These are phyloP conservation scores for Suillus decipiens DNA, from an alignment of 768 basidiomycete genomes.

Conservation along the genomic window DNA sequence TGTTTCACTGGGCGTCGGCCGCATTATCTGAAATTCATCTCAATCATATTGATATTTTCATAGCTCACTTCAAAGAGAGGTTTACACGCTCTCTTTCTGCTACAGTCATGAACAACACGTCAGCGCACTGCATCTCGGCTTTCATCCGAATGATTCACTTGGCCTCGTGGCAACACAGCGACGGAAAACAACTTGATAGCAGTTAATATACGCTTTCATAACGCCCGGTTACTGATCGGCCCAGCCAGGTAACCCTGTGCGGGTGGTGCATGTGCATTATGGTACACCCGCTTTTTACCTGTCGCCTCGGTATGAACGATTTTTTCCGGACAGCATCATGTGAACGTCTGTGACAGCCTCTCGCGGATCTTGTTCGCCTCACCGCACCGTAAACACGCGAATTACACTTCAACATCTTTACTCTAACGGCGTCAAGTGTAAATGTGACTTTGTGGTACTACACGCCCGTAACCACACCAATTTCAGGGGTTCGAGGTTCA, in stretches of 20 bases:
- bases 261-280: background rate
- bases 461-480: background rate
- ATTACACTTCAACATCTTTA: background rate
- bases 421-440: background rate
- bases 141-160: background rate
- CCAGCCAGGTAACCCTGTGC: background rate
- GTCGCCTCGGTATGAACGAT: background rate
- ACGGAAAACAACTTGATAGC: background rate
- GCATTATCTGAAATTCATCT: no score
- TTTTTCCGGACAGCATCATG: background rate
- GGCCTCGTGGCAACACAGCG: background rate
- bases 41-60: background rate
- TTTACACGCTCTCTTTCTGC: conserved; percentile 12
- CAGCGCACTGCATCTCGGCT: background rate
- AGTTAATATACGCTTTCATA: background rate
- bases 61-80: background rate
- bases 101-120: background rate
- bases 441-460: background rate
- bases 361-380: background rate
- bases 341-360: background rate
- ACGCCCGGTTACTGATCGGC: background rate
- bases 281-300: background rate
- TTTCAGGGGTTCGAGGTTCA: background rate
- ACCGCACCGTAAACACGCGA: background rate
- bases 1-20: no score